These are phyloP conservation scores for Ramalina intermedia DNA, from an alignment of 495 filamentous ascomycete species.

Conservation along the genomic window DNA sequence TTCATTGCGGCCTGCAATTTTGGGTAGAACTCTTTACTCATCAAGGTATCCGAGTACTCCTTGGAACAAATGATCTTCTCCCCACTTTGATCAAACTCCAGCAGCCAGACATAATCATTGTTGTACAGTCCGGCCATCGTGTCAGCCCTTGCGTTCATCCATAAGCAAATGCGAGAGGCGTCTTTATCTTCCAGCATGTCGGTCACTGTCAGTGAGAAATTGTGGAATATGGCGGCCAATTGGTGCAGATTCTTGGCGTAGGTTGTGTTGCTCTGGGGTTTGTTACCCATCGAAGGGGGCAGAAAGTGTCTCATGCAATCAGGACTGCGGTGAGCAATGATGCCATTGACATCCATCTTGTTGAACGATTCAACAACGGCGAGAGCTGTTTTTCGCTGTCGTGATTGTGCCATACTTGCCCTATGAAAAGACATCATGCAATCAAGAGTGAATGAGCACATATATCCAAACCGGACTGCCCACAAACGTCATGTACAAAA, in stretches of 20 bases:
- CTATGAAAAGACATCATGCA: too few species aligned
- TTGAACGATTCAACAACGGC: slow-evolving; percentile 15
- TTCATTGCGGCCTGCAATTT: slow-evolving; percentile 17
- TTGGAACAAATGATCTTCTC: slow-evolving; percentile 20
- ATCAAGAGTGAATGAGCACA: too few species aligned
- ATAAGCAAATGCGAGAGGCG: slow-evolving; percentile 11
- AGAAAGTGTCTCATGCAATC: slow-evolving; percentile 13
- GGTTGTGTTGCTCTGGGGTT: slow-evolving; percentile 9
- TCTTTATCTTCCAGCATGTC: slow-evolving; percentile 14
- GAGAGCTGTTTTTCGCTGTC: slow-evolving; percentile 11
- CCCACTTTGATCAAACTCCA: slow-evolving; percentile 24
- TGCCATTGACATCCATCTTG: slow-evolving; percentile 15
- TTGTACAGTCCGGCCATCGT: slow-evolving; percentile 13
- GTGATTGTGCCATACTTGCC: slow-evolving; percentile 9
- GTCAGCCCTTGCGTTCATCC: slow-evolving; percentile 14
- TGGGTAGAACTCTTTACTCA: slow-evolving; percentile 21
- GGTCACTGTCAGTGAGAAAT: slow-evolving; percentile 13
- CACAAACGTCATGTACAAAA: too few species aligned
- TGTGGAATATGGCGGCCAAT: slow-evolving; percentile 10
- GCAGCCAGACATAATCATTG: slow-evolving; percentile 28
- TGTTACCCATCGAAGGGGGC: slow-evolving; percentile 7
- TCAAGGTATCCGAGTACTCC: slow-evolving; percentile 25
- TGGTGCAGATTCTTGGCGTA: slow-evolving; percentile 9
- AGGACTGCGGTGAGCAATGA: slow-evolving; percentile 11
- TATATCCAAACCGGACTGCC: too few species aligned